Conservation (phyloP, 768 basidiomycete species). For the Tubosaeta sp. region DNA sequence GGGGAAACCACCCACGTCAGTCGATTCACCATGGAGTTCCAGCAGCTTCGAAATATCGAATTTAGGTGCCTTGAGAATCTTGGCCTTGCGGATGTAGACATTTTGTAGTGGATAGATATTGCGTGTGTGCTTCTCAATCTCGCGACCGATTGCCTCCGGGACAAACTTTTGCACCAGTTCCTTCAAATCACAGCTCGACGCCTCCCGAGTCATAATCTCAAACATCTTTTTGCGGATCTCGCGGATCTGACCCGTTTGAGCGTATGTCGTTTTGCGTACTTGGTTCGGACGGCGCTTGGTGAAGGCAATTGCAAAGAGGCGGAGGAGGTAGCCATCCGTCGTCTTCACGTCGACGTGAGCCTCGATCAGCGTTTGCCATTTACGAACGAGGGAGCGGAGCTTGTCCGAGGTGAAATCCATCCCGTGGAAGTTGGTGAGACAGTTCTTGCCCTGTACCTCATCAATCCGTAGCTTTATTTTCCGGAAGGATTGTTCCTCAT, state of each 20-base stretch:
- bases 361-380: conserved; percentile 99
- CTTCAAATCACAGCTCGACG: conserved; percentile 93
- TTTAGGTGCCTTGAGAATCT: conserved; percentile 98
- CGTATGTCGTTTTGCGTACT: conserved; percentile 99
- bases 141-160: conserved; percentile 96
- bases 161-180: conserved; percentile 98
- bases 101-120: conserved; percentile 99
- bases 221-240: conserved; percentile 99
- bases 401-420: conserved; percentile 99
- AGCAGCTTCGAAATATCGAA: conserved; percentile 94
- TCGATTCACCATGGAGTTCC: conserved; percentile 94
- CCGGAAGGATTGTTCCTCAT: conserved; percentile 98
- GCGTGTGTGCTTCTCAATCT: conserved; percentile 97
- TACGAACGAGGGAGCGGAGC: conserved; percentile 98
- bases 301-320: conserved; percentile 98
- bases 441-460: conserved; percentile 97
- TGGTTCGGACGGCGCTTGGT: conserved; percentile 95
- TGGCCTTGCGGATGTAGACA: conserved; percentile 98
- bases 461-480: conserved; percentile 99
- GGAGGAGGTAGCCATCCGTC: conserved; percentile 98
- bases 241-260: conserved; percentile 89
- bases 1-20: conserved; percentile 59
- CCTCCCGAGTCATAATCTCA: conserved; percentile 96
- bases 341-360: conserved; percentile 99
- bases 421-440: conserved; percentile 99